These are phyloP conservation scores for Schizochytrium sp. DNA, from an alignment of 108 stramenopile species.

Conservation along the genomic window DNA sequence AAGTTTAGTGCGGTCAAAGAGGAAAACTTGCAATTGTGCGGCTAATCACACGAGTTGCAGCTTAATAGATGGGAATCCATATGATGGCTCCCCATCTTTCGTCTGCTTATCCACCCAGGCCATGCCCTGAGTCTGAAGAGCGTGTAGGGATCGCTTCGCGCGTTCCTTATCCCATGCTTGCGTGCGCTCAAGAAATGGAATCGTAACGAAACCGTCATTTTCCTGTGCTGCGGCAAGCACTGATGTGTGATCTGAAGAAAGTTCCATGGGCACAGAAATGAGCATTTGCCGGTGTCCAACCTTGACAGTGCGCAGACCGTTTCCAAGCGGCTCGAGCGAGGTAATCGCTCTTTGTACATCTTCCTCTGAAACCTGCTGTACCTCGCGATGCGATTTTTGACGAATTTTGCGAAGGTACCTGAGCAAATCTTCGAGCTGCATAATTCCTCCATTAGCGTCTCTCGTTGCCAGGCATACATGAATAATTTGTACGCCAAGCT, in stretches of 20 bases:
- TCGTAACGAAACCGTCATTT: neutral
- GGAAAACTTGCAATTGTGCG: too few relatives aligned
- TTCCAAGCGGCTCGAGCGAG: slow-evolving; percentile 58
- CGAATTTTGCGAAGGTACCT: neutral
- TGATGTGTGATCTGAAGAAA: neutral
- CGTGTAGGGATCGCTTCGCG: neutral
- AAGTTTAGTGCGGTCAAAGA: too few relatives aligned
- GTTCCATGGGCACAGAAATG: slow-evolving; percentile 54
- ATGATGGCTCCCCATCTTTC: neutral
- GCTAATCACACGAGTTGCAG: neutral
- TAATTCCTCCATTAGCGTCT: slow-evolving; percentile 93
- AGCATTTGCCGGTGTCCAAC: neutral
- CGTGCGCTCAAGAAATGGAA: neutral
- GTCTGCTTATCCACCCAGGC: slow-evolving; percentile 52
- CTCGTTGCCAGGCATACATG: slow-evolving; percentile 91
- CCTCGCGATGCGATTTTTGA: neutral
- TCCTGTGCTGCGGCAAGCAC: neutral
- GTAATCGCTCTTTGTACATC: slow-evolving; percentile 53
- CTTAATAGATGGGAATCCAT: slow-evolving; percentile 14
- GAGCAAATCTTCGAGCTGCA: slow-evolving; percentile 69
- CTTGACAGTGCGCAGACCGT: slow-evolving; percentile 34
- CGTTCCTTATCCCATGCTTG: slow-evolving; percentile 6
- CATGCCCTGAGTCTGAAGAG: slow-evolving; percentile 25
- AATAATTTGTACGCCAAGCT: slow-evolving; percentile 95
- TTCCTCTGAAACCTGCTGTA: neutral